Percentiles rank a stretch among this genome's conserved stretches.
Evolutionary conservation across 495 filamentous ascomycete genomes (phyloP).

Genomic region (Aspergillus homomorphus): DNA sequence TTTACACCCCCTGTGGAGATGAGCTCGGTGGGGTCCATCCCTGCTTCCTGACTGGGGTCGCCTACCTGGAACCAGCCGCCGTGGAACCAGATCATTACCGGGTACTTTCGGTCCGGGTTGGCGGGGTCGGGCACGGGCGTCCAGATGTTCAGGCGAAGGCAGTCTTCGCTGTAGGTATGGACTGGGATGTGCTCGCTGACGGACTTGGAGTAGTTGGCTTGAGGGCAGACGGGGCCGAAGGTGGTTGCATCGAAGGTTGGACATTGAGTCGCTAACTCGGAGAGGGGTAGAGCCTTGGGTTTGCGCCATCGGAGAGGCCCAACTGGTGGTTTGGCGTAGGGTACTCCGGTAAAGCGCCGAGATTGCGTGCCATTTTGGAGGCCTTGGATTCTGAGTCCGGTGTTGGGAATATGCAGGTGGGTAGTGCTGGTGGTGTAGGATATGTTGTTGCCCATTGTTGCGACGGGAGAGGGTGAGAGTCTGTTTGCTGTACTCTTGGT

Average conservation of each 20-base stretch:
- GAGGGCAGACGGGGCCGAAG: constrained; percentile 46
- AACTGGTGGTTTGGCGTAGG: constrained; percentile 44
- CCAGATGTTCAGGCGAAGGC: constrained; percentile 46
- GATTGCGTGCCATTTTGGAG: constrained; percentile 26
- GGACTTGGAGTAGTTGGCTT: constrained; percentile 29
- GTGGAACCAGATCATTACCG: constrained; percentile 55
- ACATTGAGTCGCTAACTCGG: constrained; percentile 25
- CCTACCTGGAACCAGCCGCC: constrained; percentile 53
- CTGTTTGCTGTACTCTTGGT: no score
- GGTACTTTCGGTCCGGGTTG: constrained; percentile 37
- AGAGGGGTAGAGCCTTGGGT: constrained; percentile 38
- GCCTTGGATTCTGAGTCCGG: constrained; percentile 14
- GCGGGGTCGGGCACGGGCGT: constrained; percentile 26
- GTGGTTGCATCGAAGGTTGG: constrained; percentile 35
- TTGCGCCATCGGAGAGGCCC: constrained; percentile 41
- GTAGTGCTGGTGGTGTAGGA: constrained; percentile 8
- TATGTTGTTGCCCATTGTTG: background rate
- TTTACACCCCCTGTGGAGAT: constrained; percentile 47
- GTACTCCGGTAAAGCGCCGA: constrained; percentile 39
- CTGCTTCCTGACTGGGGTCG: constrained; percentile 29
- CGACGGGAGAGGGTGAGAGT: no score
- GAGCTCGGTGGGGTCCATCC: constrained; percentile 43
- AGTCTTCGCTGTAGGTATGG: constrained; percentile 40
- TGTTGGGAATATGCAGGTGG: constrained; percentile 7
- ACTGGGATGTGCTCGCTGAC: constrained; percentile 21